Evolutionary conservation across 352 stramenopile species (phyloP).

Genomic region (Phytophthora kernoviae): DNA sequence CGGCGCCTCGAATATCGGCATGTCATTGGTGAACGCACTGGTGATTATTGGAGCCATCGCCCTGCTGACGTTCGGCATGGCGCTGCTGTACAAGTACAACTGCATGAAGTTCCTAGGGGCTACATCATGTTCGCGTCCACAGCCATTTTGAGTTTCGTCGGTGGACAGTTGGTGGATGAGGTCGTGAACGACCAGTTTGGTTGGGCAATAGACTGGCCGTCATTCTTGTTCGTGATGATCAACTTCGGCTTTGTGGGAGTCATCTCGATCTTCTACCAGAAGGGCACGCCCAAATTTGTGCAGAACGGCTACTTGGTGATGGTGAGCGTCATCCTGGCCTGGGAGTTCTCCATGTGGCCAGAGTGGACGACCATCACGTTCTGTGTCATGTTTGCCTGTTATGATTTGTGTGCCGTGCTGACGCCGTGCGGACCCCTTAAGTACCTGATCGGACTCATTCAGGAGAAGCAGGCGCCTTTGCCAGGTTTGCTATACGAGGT

Average conservation of each 20-base stretch:
- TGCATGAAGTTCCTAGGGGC: slow-evolving; percentile 80
- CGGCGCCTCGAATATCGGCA: slow-evolving; percentile 48
- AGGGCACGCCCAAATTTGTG: slow-evolving; percentile 80
- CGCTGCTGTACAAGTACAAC: slow-evolving; percentile 90
- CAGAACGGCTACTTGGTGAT: slow-evolving; percentile 95
- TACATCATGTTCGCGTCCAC: slow-evolving; percentile 92
- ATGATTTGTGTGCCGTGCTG: slow-evolving; percentile 98
- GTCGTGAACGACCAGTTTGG: slow-evolving; percentile 75
- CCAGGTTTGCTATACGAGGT: slow-evolving; percentile 97
- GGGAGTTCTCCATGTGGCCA: slow-evolving; percentile 97
- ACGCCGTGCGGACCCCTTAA: slow-evolving; percentile 97
- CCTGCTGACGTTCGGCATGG: slow-evolving; percentile 88
- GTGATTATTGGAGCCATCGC: slow-evolving; percentile 90
- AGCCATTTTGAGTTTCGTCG: slow-evolving; percentile 87
- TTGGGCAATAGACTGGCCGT: slow-evolving; percentile 77
- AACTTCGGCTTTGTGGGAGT: slow-evolving; percentile 92
- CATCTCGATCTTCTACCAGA: slow-evolving; percentile 92
- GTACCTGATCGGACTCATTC: slow-evolving; percentile 92
- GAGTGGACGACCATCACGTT: slow-evolving; percentile 93
- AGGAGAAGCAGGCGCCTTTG: slow-evolving; percentile 89
- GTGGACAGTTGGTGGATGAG: slow-evolving; percentile 83
- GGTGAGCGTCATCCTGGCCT: slow-evolving; percentile 97
- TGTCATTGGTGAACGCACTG: slow-evolving; percentile 86
- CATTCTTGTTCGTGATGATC: slow-evolving; percentile 89
- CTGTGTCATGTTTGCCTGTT: slow-evolving; percentile 96